Base-by-base conservation (phyloP, 495 filamentous ascomycete genomes). In the Neurospora sp. region DNA sequence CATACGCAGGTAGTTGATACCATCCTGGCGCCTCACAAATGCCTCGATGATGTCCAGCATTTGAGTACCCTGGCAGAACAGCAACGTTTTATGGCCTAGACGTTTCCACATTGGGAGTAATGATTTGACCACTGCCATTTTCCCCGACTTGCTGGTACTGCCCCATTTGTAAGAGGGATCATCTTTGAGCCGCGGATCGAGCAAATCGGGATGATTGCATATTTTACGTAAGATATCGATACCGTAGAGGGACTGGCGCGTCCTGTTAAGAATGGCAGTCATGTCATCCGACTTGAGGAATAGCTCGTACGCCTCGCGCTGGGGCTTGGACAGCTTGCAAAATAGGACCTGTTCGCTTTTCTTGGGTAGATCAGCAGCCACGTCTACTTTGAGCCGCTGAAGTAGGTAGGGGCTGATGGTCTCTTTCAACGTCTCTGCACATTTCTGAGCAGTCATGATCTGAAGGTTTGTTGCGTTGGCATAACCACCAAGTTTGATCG, bases 331-430 rank as follows among this genome's bases (percentile, higher is more conserved):
- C 37, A 99, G 86, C 79, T 94, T 94, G 84, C 96, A 98, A 81
- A 98, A 98, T 2, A 99, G 86, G 1, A 98, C 94, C 72, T 95
- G 92, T 79, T 99, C 96, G 74, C 87, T 96, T 85, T 99, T 99
- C 81, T 94, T 91, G 0, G 96, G 96, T 5, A 99, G 84, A 81
- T 98, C 96, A 10, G 94, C 86, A 7, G 94, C 94, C 8, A 99
- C 96, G 80, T 99, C 96, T 5, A 92, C 89, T 81, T 99, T 99
- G 80, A 95, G 88, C 37, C 96, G 89, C 76, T 97, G 94, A n/a
- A 99, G 86, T 2, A 99, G 88, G 79, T 96, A 98, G 2, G 94
- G 93, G 66, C 91, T 93, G 71, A 99, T 97, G 1, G 93, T 89
- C 54, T 96, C 93, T 78, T 96, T 97, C 39, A 98, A 83, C 0